Base-by-base conservation (phyloP, 768 basidiomycete species). In the Podaxis sp. region DNA sequence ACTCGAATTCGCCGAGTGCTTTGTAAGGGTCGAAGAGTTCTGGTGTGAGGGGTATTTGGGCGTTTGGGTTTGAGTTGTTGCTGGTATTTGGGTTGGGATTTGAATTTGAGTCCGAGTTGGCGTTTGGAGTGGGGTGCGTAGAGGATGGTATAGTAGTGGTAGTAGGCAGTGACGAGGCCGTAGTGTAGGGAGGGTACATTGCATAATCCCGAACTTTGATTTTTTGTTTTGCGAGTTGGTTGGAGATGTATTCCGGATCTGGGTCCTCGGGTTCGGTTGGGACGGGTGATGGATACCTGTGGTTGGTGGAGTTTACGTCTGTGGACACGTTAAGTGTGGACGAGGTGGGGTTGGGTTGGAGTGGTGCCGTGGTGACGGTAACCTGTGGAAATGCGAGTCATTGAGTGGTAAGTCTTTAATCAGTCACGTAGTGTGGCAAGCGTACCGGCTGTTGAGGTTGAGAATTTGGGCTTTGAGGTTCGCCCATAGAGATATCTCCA, bases 131-230 rank as follows among this genome's bases (percentile, higher is more conserved):
- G 41, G n/a, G n/a, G n/a, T 19, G 41, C 1, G 41, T 43, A 15
- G 41, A 19, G 41, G 52, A 78, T 80, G 5, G 77, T 65, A 46
- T 78, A 78, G 2, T 9, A 9, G 72, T 55, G 1, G 70, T 63
- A 0, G 13, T 19, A 37, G 58, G 27, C 37, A 65, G 63, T 19
- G 64, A 27, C 27, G 43, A 19, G 25, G 61, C 17, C 53, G 22
- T 65, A 22, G 25, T 61, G 57, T 72, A 75, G 4, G 77, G 58
- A 19, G 58, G 58, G 12, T 24, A 52, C 49, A 25, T 17, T 40
- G n/a, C 81, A 59, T 70, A 82, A 68, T 82, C 81, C 19, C 74
- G 74, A 17, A 79, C 72, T 70, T 77, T 79, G 71, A 81, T 75
- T 22, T 71, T 75, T 2, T 64, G 69, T n/a, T 41, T 36, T 2